Evolutionary conservation across 352 stramenopile species (phyloP).

Genomic region (Blastocystis sp.): DNA sequence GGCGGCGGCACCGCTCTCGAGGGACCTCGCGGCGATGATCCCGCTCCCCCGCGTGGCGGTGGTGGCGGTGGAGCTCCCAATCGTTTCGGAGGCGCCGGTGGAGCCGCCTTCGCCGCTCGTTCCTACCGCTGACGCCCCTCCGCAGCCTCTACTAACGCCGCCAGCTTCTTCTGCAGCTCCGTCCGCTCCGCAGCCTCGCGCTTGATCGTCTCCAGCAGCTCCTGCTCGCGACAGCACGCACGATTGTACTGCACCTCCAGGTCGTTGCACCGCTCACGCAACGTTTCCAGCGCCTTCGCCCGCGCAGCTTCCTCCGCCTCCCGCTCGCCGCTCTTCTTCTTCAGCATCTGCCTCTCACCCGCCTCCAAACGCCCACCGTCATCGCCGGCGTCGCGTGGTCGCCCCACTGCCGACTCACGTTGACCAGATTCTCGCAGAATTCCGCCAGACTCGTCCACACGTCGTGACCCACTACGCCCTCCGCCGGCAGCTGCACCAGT

Average conservation of each 20-base stretch:
- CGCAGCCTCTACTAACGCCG: neutral
- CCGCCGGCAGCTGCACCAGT: neutral
- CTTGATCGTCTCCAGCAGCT: neutral
- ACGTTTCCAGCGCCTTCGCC: conserved; percentile 68
- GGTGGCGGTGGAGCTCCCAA: neutral
- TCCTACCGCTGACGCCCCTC: neutral
- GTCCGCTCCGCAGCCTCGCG: conserved; percentile 59
- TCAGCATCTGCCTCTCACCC: conserved; percentile 24
- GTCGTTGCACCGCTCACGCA: conserved; percentile 70
- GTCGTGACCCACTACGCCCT: neutral
- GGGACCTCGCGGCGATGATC: neutral
- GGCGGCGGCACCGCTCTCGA: neutral
- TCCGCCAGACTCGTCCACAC: conserved; percentile 12
- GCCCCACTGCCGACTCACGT: neutral
- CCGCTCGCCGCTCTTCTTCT: conserved; percentile 30
- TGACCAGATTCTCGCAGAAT: conserved; percentile 38
- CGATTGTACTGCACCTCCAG: neutral
- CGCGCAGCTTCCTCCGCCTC: conserved; percentile 65
- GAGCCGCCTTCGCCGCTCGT: neutral
- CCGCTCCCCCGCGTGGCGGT: neutral
- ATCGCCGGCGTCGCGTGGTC: neutral
- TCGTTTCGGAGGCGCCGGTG: neutral
- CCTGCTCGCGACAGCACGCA: conserved; percentile 5
- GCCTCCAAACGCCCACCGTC: neutral
- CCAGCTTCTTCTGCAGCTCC: conserved; percentile 23